Evolutionary conservation across 148 eudicot species (phyloP), one percentile per base, ranked within the genome.

Genomic region (Camellia lanceoleosa): DNA sequence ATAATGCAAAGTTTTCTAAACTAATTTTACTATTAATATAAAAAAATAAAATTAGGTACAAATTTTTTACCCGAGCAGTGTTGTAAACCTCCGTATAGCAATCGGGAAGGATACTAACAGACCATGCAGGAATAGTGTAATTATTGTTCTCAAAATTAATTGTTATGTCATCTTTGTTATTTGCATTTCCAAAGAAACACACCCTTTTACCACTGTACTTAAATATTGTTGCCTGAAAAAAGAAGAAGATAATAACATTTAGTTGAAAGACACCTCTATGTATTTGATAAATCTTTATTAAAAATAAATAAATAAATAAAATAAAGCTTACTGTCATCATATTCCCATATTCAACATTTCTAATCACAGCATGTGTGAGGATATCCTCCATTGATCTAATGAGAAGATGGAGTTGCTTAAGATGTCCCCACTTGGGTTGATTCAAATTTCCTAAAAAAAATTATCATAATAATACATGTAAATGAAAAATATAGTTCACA

Each of bases 81-180:
- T 87, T 86, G 76, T 86, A 87, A 51, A 79, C 88, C 55, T 80
- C 88, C 3, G 63, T 82, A 14, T 76, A 72, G 73, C 92, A 89
- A 71, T 87, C 92, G 0, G 87, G 90, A 6, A 87, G 83, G 51
- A 89, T 56, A 20, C 86, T 86, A 49, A 87, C 86, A 68, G 92
- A 87, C 92, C 92, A 87, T n/a, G 92, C 89, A 0, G 92, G 90
- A 3, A 89, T 44, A 7, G 38, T 58, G 63, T 71, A 86, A 0
- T 71, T 68, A 12, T 12, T 81, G 18, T 86, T 84, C 60, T 87
- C 73, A 63, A 78, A 87, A 7, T 76, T 76, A 16, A 87, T 42
- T 0, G 76, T 84, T 5, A 14, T 68, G 51, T 84, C 89, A 4
- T 69, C 23, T 15, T 68, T 23, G 2, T 38, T 23, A 80, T 84